Conservation (phyloP, 2,329 filamentous ascomycete genomes). For the Talaromyces sp. region DNA sequence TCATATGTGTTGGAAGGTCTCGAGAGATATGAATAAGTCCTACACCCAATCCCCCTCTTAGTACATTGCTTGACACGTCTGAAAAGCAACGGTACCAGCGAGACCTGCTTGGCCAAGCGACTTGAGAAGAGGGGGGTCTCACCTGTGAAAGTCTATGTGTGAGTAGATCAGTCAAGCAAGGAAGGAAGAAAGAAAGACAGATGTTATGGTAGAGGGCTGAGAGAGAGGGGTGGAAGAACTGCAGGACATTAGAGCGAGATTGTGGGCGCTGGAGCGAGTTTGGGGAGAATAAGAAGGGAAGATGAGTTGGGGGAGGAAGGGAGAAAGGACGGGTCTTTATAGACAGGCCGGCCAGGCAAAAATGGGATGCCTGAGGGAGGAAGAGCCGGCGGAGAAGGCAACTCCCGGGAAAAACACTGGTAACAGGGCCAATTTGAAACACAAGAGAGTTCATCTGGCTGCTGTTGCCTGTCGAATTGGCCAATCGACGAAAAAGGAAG, state of each 20-base stretch:
- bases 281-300: slow-evolving; percentile 7
- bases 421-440: no score
- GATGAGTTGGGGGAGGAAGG: not conserved
- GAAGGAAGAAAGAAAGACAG: not conserved
- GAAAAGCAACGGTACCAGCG: not conserved
- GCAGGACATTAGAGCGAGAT: no score
- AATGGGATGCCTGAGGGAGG: not conserved
- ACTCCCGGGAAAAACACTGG: not conserved
- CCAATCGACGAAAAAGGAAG: not conserved
- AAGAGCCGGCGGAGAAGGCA: not conserved
- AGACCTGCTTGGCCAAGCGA: not conserved
- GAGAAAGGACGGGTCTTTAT: not conserved
- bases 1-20: no score
- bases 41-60: no score
- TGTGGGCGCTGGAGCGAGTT: not conserved
- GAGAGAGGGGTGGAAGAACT: not conserved
- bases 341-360: not conserved
- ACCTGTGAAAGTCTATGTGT: not conserved
- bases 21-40: no score
- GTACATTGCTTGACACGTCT: no score
- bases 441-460: not conserved
- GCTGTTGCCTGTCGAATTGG: not conserved
- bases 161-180: not conserved
- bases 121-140: not conserved
- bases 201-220: not conserved